Evolutionary conservation across 1,139 yeast genomes (phyloP), one percentile per base, ranked within the genome.

Genomic region (Arxiozyma slooffiae): DNA sequence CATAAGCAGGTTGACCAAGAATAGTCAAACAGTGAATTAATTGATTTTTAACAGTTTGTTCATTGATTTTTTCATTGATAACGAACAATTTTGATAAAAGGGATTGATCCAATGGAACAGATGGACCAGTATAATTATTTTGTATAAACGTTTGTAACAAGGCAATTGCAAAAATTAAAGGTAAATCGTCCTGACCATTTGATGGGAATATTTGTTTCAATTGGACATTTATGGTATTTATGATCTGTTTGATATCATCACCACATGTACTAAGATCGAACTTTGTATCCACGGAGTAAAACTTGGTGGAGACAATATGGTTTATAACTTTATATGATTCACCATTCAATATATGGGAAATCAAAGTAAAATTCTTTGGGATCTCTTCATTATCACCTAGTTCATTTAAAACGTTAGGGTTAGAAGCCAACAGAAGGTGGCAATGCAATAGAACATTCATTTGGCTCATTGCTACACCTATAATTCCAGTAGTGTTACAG

Each of bases 121-220:
- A 74, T 1, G 97, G 97, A 4, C 97, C 97, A 0, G 96, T 87
- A 63, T 76, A 86, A 64, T 90, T 90, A 49, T 78, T 69, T 63
- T 88, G 96, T 22, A 85, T 70, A 62, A 85, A 90, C 1, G 78
- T 65, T 61, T 88, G 89, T 39, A 88, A 70, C 4, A 80, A 69
- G 1, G 84, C 74, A 50, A 83, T 71, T 4, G 85, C 86, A 17
- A 70, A 48, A 14, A 65, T 47, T 16, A 70, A 52, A 4, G 64
- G 47, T 38, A 47, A 17, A 17, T 41, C 46, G 5, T 22, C 21
- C 16, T 22, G n/a, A 5, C 36, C 46, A 6, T 36, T 34, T 18
- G 38, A 17, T 16, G 6, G 6, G 20, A 45, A 39, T 2, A 45
- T n/a, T 6, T 9, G 7, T 8, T 1, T 14, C 26, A 42, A 16